Evolutionary conservation across 768 basidiomycete genomes (phyloP), one percentile per base, ranked within the genome.

Genomic region (Mycena epipterygia): DNA sequence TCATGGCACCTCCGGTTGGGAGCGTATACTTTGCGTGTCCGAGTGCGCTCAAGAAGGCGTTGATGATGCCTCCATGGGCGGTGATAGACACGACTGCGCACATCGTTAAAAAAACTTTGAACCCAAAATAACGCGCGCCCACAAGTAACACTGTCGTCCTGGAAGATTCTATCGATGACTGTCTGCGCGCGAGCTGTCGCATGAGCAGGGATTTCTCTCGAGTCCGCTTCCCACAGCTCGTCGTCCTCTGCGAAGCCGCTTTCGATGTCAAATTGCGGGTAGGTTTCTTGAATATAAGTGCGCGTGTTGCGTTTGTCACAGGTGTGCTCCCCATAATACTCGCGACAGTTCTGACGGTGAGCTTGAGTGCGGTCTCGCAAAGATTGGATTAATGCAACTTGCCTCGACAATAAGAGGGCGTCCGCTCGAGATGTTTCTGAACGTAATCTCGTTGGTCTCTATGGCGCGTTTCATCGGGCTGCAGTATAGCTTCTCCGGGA

Each of bases 381-480:
- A 11, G 35, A 46, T 19, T n/a, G 14, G 13, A 49, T 16, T 19
- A 9, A 44, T 39, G 39, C 30, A 30, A 67, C 67, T 6, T 56
- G 90, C 93, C 86, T 93, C 93, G 16, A 91, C 71, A 27, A 93
- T 81, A 6, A 84, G 76, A 0, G 86, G 79, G 25, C 77, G 81
- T n/a, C 65, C 70, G 5, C 75, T 74, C 42, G 78, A 70, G 27
- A 84, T 56, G 5, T 79, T 83, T 0, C 79, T 80, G 73, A 93
- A 92, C 5, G 87, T 87, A 59, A 88, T 82, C 51, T 84, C 78
- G 61, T 86, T 83, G 0, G 93, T 94, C 30, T 85, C 80, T 65
- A 91, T 76, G 0, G 92, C 91, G 5, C 93, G 85, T 21, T 86
- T 87, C 57, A 92, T 80, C 4, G 93, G 92, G 67, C 91, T 93